Base-by-base conservation (phyloP, 2,329 filamentous ascomycete genomes). In the Cercospora nicotianae region DNA sequence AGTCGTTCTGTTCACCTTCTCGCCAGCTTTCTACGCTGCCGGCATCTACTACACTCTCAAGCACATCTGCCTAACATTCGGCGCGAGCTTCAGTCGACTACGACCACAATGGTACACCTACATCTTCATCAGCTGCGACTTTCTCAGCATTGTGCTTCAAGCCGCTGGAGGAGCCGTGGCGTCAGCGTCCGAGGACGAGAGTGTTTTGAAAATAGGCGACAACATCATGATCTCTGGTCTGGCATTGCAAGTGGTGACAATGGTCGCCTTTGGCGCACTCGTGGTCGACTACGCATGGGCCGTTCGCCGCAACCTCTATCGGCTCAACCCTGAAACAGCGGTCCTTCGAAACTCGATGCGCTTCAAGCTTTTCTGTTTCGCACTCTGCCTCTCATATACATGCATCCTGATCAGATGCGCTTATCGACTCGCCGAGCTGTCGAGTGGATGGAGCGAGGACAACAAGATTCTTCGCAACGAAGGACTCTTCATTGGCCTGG, bases 61-160 rank as follows among this genome's bases (percentile, higher is more conserved):
- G 69, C 80, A 81, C 68, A 75, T 82, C 13, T 79, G 81, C 64
- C 67, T 83, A 2, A 80, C 79, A 70, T 82, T 81, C 57, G 80
- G 80, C 26, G n/a, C 72, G 2, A 61, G 53, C 60, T 73, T 76
- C 64, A 72, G 69, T 33, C 71, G 75, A 8, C 70, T 78, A 1
- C 64, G 69, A 10, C 76, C 77, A 1, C 65, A 64, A 5, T 65
- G 65, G 36, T 77, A 77, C 82, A 87, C 87, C 10, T 83, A 83
- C 76, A 83, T 88, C 68, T 89, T 89, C 77, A 85, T 89, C 70
- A 74, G 79, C n/a, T 87, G 84, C 72, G 87, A 89, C 70, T 70
- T 89, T 51, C 72, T 86, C 63, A 86, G 84, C n/a, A 82, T 90
- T n/a, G 70, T 86, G 12, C 77, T 89, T 4, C 87, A 89, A 75